Conservation (phyloP, 2,329 filamentous ascomycete genomes). For the Arthrocladium fulminans region DNA sequence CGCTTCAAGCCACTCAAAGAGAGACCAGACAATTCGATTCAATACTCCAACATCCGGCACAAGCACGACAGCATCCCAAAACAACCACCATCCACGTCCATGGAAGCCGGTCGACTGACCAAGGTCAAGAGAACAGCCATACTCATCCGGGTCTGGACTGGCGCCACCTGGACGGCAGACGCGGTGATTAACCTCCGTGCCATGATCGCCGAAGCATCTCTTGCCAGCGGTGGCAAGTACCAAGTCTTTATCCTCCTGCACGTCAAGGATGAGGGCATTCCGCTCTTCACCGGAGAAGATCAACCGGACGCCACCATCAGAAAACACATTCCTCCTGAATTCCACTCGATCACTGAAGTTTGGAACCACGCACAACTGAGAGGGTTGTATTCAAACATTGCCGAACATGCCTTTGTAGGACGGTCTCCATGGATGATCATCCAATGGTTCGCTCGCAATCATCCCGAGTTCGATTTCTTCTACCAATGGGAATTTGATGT, state of each 20-base stretch:
- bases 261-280: conserved; percentile 63
- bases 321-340: conserved; percentile 56
- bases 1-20: conserved; percentile 40
- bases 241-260: conserved; percentile 75
- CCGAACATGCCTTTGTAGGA: conserved; percentile 23
- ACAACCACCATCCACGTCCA: conserved; percentile 12
- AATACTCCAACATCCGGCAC: conserved; percentile 24
- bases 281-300: conserved; percentile 61
- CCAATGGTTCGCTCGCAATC: conserved; percentile 65
- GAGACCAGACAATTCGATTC: conserved; percentile 22
- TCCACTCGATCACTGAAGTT: conserved; percentile 60
- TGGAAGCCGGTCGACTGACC: conserved; percentile 20
- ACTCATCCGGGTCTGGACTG: conserved; percentile 73
- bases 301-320: conserved; percentile 54
- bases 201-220: conserved; percentile 70
- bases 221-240: conserved; percentile 78
- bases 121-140: conserved; percentile 56
- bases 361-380: conserved; percentile 47
- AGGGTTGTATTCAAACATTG: conserved; percentile 22
- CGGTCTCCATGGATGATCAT: conserved; percentile 58
- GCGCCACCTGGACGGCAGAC: conserved; percentile 68
- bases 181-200: conserved; percentile 74
- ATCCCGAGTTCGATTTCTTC: conserved; percentile 70
- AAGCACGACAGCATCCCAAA: conserved; percentile 17
- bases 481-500: conserved; percentile 88